Percentiles rank a stretch among this genome's conserved stretches.
Conservation (phyloP, 2,329 filamentous ascomycete species). For the Paraconiothyrium sp. region DNA sequence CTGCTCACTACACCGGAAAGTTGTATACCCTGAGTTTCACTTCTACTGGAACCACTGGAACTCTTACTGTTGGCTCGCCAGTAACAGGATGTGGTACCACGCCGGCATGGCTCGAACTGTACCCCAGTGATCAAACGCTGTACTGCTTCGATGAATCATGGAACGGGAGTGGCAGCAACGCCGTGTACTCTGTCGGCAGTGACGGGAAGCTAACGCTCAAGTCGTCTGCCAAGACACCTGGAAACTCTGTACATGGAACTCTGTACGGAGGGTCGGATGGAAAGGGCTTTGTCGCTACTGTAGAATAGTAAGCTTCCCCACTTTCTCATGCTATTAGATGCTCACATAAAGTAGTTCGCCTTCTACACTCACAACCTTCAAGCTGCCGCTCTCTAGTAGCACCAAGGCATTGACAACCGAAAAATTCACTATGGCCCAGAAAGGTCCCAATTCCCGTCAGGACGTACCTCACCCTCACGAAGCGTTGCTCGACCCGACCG, state of each 20-base stretch:
- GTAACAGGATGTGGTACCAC: slow-evolving; percentile 18
- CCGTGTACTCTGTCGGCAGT: slow-evolving; percentile 10
- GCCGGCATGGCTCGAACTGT: slow-evolving; percentile 18
- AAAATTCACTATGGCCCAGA: slow-evolving; percentile 28
- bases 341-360: slow-evolving; percentile 21
- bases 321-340: not conserved
- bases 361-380: slow-evolving; percentile 37
- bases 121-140: slow-evolving; percentile 1
- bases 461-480: slow-evolving; percentile 64
- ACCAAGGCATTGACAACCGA: slow-evolving; percentile 24
- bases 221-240: slow-evolving; percentile 18
- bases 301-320: slow-evolving; percentile 29
- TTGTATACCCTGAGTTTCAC: slow-evolving; percentile 11
- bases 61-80: slow-evolving; percentile 2
- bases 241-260: slow-evolving; percentile 27
- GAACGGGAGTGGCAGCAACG: slow-evolving; percentile 14
- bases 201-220: slow-evolving; percentile 11
- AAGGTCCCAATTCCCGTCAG: slow-evolving; percentile 59
- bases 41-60: slow-evolving; percentile 8
- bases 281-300: slow-evolving; percentile 27
- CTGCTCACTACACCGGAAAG: slow-evolving; percentile 12
- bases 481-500: slow-evolving; percentile 57
- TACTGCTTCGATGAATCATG: slow-evolving; percentile 23
- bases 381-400: slow-evolving; percentile 31
- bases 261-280: slow-evolving; percentile 31